Evolutionary conservation across 2,329 filamentous ascomycete species (phyloP).

Genomic region (Pezicula rhizophila): DNA sequence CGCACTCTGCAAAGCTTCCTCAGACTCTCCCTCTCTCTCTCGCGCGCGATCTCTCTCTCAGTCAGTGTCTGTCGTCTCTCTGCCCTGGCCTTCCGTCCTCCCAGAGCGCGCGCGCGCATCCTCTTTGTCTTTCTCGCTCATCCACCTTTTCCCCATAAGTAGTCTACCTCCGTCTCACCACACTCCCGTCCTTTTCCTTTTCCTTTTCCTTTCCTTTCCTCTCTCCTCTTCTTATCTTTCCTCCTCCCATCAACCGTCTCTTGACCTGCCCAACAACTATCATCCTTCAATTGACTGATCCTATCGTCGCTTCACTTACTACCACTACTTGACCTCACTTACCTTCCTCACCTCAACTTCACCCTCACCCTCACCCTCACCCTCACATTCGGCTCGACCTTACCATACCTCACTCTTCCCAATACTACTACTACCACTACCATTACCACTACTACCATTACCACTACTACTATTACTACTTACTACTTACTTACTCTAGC

Average conservation of each 20-base stretch:
- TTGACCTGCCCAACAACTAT: neutral
- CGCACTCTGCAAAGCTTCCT: neutral
- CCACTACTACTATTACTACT: neutral
- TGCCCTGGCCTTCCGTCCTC: neutral
- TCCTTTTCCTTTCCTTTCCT: slow-evolving; percentile 3
- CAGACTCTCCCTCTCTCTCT: neutral
- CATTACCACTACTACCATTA: neutral
- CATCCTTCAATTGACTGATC: neutral
- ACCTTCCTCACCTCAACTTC: slow-evolving; percentile 1
- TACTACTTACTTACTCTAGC: neutral
- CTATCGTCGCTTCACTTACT: neutral
- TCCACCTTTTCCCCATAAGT: neutral
- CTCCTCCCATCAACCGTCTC: neutral
- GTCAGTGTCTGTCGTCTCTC: too few relatives aligned
- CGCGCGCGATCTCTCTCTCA: too few relatives aligned
- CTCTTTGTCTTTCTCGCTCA: neutral
- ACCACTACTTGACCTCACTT: slow-evolving; percentile 1
- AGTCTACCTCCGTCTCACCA: neutral
- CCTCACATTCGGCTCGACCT: slow-evolving; percentile 21
- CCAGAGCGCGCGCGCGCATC: neutral
- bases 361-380: slow-evolving; percentile 4
- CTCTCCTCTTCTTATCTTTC: slow-evolving; percentile 1
- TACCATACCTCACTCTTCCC: slow-evolving; percentile 13
- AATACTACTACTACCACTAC: neutral
- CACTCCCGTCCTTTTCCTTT: neutral